phyloP scores from a whole-genome alignment of 148 eudicot genomes.

The Amaranthus palmeri region DNA sequence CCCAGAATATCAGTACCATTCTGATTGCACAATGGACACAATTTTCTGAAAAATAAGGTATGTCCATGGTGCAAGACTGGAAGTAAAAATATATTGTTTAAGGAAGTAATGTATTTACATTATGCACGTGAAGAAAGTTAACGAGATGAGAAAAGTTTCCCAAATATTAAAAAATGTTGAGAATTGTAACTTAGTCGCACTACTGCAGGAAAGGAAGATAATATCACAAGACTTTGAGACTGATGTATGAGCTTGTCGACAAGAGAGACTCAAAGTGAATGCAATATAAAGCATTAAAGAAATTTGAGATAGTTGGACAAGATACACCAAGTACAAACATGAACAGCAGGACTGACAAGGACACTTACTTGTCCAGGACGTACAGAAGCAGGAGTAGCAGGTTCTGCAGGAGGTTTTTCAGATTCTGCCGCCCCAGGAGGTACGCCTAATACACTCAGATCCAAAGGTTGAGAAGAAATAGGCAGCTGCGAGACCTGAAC shows the following conservation, averaged over 20 bases:
- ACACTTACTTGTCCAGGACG: constrained; percentile 85
- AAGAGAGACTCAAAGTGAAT: background rate
- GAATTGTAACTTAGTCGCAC: background rate
- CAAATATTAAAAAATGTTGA: background rate
- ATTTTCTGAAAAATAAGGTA: too few relatives aligned
- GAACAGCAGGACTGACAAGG: background rate
- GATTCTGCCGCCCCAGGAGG: constrained; percentile 53
- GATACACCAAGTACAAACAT: background rate
- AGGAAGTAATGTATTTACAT: background rate
- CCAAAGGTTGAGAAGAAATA: constrained; percentile 68
- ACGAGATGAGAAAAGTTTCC: background rate
- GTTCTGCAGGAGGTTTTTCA: constrained; percentile 50
- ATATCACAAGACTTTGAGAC: background rate
- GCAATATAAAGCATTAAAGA: background rate
- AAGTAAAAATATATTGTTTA: too few relatives aligned
- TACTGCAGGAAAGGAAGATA: background rate
- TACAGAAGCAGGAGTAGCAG: constrained; percentile 69
- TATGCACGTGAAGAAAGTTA: background rate
- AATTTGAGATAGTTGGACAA: background rate
- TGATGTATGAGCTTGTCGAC: background rate
- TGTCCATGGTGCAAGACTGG: too few relatives aligned
- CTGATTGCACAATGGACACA: background rate
- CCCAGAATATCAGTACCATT: background rate
- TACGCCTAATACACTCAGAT: constrained; percentile 54
- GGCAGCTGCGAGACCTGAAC: constrained; percentile 41